A percentile compares a stretch with the other conserved stretches of the same genome.
These are phyloP conservation scores for Ophiostoma triangulosporum DNA, from an alignment of 2,329 filamentous ascomycete species.

Conservation along the genomic window DNA sequence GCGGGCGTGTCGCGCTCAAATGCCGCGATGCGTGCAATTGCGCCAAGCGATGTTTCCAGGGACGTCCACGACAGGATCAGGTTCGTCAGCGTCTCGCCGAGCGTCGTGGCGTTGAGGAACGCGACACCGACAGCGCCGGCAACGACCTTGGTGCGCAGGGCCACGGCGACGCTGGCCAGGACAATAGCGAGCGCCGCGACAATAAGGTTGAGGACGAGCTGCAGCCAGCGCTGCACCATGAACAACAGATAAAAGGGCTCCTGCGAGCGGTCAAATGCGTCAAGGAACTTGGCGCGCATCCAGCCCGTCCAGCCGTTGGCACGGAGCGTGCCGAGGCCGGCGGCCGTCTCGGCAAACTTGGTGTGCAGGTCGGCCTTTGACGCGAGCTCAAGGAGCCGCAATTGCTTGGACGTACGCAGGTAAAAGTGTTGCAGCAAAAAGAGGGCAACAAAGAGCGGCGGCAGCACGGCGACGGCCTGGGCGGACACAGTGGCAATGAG, in stretches of 20 bases:
- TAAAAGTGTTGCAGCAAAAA: conserved; percentile 36
- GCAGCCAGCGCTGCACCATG: conserved; percentile 42
- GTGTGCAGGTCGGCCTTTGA: not conserved
- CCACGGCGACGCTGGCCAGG: conserved; percentile 23
- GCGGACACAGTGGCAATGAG: conserved; percentile 16
- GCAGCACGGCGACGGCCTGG: conserved; percentile 18
- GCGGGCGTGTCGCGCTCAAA: conserved; percentile 9
- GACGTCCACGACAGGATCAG: conserved; percentile 18
- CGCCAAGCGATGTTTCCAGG: conserved; percentile 18
- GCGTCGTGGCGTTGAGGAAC: conserved; percentile 18
- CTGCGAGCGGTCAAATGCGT: conserved; percentile 39
- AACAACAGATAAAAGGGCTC: conserved; percentile 43
- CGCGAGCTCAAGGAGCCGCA: not conserved
- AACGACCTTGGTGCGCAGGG: conserved; percentile 19
- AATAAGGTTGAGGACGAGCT: conserved; percentile 25
- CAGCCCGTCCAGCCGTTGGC: conserved; percentile 39
- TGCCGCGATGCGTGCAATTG: conserved; percentile 15
- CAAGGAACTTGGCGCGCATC: conserved; percentile 30
- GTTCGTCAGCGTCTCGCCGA: conserved; percentile 14
- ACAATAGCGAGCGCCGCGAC: conserved; percentile 24
- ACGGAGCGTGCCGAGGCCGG: conserved; percentile 35
- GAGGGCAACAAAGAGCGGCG: conserved; percentile 25
- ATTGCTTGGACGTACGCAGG: conserved; percentile 35
- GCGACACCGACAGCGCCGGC: conserved; percentile 21
- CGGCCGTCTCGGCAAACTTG: conserved; percentile 32